A percentile compares a stretch with the other conserved stretches of the same genome.
These are phyloP conservation scores for Acer saccharum DNA, from an alignment of 345 rosid genomes.

Conservation along the genomic window DNA sequence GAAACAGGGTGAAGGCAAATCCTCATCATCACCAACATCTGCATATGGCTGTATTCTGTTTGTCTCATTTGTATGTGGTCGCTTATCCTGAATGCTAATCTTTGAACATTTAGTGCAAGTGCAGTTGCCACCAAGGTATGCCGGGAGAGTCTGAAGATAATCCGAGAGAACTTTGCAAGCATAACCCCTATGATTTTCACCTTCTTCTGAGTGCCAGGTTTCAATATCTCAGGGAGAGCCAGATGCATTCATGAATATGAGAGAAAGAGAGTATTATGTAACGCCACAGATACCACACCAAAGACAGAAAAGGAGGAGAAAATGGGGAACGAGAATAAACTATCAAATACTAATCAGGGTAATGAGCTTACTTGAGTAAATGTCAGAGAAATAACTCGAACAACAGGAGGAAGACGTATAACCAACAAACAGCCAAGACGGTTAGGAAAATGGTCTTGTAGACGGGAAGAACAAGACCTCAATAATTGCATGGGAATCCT, in stretches of 20 bases:
- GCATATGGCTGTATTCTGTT: slow-evolving; percentile 20
- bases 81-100: slow-evolving; percentile 17
- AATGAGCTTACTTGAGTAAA: slow-evolving; percentile 67
- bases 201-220: slow-evolving; percentile 79
- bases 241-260: slow-evolving; percentile 4
- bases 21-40: slow-evolving; percentile 31
- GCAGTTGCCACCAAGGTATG: slow-evolving; percentile 84
- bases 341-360: not conserved
- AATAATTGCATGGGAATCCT: slow-evolving; percentile 90
- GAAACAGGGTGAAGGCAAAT: slow-evolving; percentile 23
- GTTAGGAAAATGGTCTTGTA: slow-evolving; percentile 91
- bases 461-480: slow-evolving; percentile 79
- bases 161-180: slow-evolving; percentile 56
- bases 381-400: slow-evolving; percentile 82
- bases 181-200: slow-evolving; percentile 77
- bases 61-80: slow-evolving; percentile 27
- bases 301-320: not conserved
- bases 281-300: not conserved
- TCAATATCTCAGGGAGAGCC: slow-evolving; percentile 57
- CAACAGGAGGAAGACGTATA: slow-evolving; percentile 84
- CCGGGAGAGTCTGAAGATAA: slow-evolving; percentile 68
- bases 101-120: slow-evolving; percentile 64
- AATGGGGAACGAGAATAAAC: not conserved
- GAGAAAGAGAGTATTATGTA: not conserved
- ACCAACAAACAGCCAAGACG: slow-evolving; percentile 82